Evolutionary conservation across 768 basidiomycete genomes (phyloP).

Genomic region (Fomitopsis pulvina): DNA sequence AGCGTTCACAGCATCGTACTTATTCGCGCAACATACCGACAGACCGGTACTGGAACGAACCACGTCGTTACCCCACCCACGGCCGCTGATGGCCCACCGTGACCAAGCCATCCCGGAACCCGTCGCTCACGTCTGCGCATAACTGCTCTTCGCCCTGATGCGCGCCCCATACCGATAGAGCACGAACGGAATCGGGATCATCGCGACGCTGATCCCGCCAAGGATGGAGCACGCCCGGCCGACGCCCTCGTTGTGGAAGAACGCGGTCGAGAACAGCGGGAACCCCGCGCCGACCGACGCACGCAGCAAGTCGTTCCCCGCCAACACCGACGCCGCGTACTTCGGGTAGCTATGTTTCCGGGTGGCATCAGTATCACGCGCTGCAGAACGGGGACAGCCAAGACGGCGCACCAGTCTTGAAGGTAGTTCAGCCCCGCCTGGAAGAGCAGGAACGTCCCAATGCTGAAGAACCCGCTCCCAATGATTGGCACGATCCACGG

Average conservation of each 20-base stretch:
- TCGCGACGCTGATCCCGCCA: constrained; percentile 42
- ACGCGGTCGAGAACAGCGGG: not conserved
- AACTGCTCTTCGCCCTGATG: constrained; percentile 20
- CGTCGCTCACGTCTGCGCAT: constrained; percentile 15
- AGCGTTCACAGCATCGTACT: too few relatives aligned
- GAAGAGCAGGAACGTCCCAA: constrained; percentile 28
- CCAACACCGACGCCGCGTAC: not conserved
- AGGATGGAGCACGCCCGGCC: constrained; percentile 23
- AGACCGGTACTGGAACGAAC: too few relatives aligned
- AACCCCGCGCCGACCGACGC: not conserved
- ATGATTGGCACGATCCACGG: constrained; percentile 32
- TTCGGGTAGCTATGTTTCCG: not conserved
- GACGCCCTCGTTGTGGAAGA: not conserved
- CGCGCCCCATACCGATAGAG: constrained; percentile 17
- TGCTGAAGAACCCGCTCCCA: constrained; percentile 26
- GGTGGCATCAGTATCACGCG: not conserved
- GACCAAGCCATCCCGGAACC: too few relatives aligned
- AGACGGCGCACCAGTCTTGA: too few relatives aligned
- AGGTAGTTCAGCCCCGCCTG: constrained; percentile 18
- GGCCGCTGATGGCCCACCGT: too few relatives aligned
- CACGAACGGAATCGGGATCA: constrained; percentile 38
- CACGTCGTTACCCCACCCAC: too few relatives aligned
- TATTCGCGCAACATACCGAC: too few relatives aligned
- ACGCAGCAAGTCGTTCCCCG: not conserved
- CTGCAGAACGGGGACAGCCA: too few relatives aligned